These are phyloP conservation scores for Trichoderma afroharzianum DNA, from an alignment of 2,329 filamentous ascomycete species.

Conservation along the genomic window DNA sequence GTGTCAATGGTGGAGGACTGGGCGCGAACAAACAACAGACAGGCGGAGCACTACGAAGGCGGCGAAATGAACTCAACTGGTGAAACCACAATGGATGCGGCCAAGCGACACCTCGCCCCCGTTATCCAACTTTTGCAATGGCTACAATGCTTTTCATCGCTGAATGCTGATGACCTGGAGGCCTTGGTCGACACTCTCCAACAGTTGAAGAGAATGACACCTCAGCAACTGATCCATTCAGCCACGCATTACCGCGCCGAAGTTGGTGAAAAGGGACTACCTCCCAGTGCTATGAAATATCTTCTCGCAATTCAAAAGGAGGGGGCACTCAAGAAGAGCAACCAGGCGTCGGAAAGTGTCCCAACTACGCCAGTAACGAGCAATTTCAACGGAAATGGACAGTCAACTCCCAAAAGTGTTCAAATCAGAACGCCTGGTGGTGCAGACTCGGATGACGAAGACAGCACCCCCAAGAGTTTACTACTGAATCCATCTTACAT, in stretches of 20 bases:
- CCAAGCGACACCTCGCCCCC: constrained; percentile 79
- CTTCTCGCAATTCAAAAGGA: constrained; percentile 77
- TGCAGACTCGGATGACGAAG: constrained; percentile 45
- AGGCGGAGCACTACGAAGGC: constrained; percentile 92
- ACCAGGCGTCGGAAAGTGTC: constrained; percentile 42
- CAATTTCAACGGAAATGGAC: constrained; percentile 41
- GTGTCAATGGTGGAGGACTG: constrained; percentile 93
- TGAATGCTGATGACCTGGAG: constrained; percentile 80
- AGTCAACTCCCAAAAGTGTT: constrained; percentile 40
- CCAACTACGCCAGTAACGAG: constrained; percentile 44
- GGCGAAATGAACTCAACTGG: constrained; percentile 82
- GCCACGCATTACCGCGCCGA: constrained; percentile 92
- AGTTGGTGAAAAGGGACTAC: constrained; percentile 88
- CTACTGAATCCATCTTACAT: constrained; percentile 87
- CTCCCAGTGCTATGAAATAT: constrained; percentile 85
- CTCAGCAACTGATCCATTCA: constrained; percentile 85
- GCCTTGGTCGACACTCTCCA: constrained; percentile 84
- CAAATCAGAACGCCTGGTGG: constrained; percentile 40
- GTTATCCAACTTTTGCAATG: constrained; percentile 93
- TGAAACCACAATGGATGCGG: constrained; percentile 81
- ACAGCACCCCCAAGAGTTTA: constrained; percentile 69
- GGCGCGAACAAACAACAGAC: constrained; percentile 87
- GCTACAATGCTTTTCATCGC: constrained; percentile 95
- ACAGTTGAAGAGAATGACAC: constrained; percentile 78
- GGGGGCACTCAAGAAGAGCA: constrained; percentile 56